Percentiles rank a stretch among this genome's conserved stretches.
These are phyloP conservation scores for Melocanna baccifera DNA, from an alignment of 176 grass and related monocot species.

Conservation along the genomic window DNA sequence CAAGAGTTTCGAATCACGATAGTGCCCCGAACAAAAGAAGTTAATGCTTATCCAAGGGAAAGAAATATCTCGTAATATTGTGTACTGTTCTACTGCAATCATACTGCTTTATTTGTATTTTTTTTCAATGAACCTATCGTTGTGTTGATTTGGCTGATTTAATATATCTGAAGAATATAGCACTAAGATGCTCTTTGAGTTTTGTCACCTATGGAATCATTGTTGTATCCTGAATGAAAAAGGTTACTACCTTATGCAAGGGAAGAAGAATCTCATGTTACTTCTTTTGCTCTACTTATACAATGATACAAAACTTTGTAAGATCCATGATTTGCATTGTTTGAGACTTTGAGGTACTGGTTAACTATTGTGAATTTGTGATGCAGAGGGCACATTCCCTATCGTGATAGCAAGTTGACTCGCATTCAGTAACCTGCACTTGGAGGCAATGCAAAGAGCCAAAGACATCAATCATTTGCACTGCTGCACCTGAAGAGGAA, in stretches of 20 bases:
- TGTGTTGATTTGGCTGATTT: slow-evolving; percentile 1
- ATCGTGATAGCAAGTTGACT: slow-evolving; percentile 96
- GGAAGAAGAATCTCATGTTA: background rate
- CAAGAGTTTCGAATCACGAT: background rate
- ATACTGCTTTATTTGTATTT: too few relatives aligned
- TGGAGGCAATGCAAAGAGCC: slow-evolving; percentile 99
- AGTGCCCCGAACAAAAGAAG: background rate
- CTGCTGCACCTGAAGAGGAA: slow-evolving; percentile 47
- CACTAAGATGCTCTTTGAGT: background rate
- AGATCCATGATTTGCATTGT: background rate
- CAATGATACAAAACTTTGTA: background rate
- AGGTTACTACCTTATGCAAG: background rate
- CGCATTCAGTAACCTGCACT: slow-evolving; percentile 91
- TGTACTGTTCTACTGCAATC: background rate
- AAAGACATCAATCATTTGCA: slow-evolving; percentile 95
- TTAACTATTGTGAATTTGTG: slow-evolving; percentile 10
- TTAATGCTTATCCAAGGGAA: background rate
- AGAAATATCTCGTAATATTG: background rate
- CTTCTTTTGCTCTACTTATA: background rate
- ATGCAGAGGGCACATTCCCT: slow-evolving; percentile 94
- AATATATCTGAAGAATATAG: background rate
- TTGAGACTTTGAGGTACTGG: background rate
- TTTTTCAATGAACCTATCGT: background rate
- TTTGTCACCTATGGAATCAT: background rate
- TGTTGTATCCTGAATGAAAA: slow-evolving; percentile 3